These are phyloP conservation scores for Scleroderma citrinum DNA, from an alignment of 768 basidiomycete species.

Conservation along the genomic window DNA sequence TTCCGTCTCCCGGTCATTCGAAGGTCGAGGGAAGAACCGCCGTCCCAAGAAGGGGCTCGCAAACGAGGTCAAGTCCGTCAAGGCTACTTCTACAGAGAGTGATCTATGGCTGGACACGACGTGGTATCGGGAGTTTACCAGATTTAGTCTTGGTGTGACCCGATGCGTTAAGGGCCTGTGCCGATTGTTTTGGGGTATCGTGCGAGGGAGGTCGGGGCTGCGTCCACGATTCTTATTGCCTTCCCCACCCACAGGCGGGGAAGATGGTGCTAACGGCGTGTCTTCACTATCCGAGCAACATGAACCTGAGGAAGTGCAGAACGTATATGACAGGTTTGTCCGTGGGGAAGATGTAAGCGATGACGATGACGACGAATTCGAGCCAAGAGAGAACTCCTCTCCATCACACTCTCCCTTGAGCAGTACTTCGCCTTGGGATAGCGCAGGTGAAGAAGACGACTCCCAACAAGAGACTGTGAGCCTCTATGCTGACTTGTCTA, in stretches of 20 bases:
- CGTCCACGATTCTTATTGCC: background rate
- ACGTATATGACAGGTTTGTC: slow-evolving; percentile 52
- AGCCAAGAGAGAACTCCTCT: slow-evolving; percentile 10
- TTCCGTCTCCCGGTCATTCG: slow-evolving; percentile 27
- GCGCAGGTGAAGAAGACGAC: slow-evolving; percentile 30
- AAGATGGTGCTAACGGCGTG: slow-evolving; percentile 1
- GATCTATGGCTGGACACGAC: slow-evolving; percentile 36
- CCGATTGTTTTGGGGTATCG: slow-evolving; percentile 11
- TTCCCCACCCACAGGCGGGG: slow-evolving; percentile 3
- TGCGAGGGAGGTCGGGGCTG: slow-evolving; percentile 12
- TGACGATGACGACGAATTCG: slow-evolving; percentile 41
- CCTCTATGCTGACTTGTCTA: slow-evolving; percentile 52
- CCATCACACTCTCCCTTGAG: slow-evolving; percentile 16
- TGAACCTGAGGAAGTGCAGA: slow-evolving; percentile 27
- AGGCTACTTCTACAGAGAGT: slow-evolving; percentile 27
- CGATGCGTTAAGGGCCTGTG: slow-evolving; percentile 21
- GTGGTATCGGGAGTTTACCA: slow-evolving; percentile 36
- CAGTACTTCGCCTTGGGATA: slow-evolving; percentile 19
- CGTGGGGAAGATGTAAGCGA: slow-evolving; percentile 51
- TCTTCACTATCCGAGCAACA: slow-evolving; percentile 5
- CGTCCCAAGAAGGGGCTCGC: slow-evolving; percentile 34
- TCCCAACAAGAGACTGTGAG: slow-evolving; percentile 37
- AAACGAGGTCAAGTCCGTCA: slow-evolving; percentile 47
- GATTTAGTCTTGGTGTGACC: slow-evolving; percentile 27
- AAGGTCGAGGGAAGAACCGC: slow-evolving; percentile 19